phyloP scores from a whole-genome alignment of 208 protist genomes.

The Wallacemonas collosoma region DNA sequence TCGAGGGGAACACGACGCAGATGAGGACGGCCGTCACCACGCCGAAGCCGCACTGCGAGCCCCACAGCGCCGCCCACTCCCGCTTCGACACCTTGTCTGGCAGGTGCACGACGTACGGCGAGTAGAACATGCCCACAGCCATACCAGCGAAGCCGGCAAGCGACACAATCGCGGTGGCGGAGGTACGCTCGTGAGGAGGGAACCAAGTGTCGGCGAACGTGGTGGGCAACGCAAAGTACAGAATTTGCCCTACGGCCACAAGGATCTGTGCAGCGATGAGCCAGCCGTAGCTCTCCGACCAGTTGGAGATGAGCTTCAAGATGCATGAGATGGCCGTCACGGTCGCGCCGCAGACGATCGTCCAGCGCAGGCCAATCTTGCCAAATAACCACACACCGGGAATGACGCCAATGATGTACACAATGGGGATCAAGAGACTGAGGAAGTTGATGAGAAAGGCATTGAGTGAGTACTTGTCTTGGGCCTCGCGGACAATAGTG shows the following conservation, averaged over 20 bases:
- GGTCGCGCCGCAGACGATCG: slow-evolving; percentile 31
- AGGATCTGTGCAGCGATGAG: slow-evolving; percentile 46
- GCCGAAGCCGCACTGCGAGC: slow-evolving; percentile 36
- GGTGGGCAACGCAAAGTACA: slow-evolving; percentile 42
- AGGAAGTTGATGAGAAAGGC: slow-evolving; percentile 49
- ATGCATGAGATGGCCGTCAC: slow-evolving; percentile 29
- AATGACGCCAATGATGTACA: slow-evolving; percentile 42
- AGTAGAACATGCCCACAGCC: slow-evolving; percentile 66
- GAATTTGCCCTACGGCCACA: slow-evolving; percentile 38
- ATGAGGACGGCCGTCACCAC: slow-evolving; percentile 27
- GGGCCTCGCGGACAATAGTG: slow-evolving; percentile 38
- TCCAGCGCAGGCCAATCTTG: slow-evolving; percentile 46
- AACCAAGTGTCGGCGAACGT: slow-evolving; percentile 60
- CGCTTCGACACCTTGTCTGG: slow-evolving; percentile 21
- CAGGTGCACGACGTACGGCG: slow-evolving; percentile 42
- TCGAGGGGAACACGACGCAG: slow-evolving; percentile 22
- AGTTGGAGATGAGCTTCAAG: slow-evolving; percentile 49
- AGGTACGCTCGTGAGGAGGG: slow-evolving; percentile 40
- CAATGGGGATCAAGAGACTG: slow-evolving; percentile 36
- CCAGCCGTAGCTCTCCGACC: slow-evolving; percentile 33
- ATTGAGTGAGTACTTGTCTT: slow-evolving; percentile 33
- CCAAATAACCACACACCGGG: slow-evolving; percentile 47
- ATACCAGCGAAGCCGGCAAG: slow-evolving; percentile 57
- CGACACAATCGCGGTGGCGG: slow-evolving; percentile 47
- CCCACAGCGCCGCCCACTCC: slow-evolving; percentile 35